phyloP scores from a whole-genome alignment of 2,329 filamentous ascomycete species.

The Penicillium glabrum region DNA sequence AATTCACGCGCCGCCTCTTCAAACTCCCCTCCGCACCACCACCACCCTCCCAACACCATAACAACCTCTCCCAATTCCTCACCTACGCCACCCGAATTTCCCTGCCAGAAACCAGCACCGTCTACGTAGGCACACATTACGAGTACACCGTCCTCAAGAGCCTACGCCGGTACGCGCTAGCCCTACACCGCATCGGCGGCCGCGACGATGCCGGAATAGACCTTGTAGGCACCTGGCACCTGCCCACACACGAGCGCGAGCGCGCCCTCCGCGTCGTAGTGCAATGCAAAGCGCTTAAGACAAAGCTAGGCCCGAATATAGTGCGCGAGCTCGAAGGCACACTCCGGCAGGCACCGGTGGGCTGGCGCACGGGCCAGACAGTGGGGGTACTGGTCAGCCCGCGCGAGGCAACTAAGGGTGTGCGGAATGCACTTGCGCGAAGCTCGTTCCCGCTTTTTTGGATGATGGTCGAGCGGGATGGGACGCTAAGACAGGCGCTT shows the following conservation, averaged over 20 bases:
- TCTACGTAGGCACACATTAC: slow-evolving; percentile 48
- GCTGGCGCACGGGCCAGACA: slow-evolving; percentile 66
- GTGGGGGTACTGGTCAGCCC: slow-evolving; percentile 71
- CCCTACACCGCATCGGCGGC: slow-evolving; percentile 45
- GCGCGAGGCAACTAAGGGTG: slow-evolving; percentile 72
- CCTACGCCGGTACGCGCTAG: slow-evolving; percentile 41
- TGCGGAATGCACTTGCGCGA: slow-evolving; percentile 68
- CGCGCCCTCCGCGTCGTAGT: slow-evolving; percentile 43
- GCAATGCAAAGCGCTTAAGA: slow-evolving; percentile 47
- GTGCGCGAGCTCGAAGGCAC: slow-evolving; percentile 61
- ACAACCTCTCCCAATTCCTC: slow-evolving; percentile 42
- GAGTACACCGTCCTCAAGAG: slow-evolving; percentile 46
- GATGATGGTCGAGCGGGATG: slow-evolving; percentile 44
- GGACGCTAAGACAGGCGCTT: slow-evolving; percentile 41
- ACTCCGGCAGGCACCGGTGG: slow-evolving; percentile 69
- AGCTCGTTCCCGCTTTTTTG: slow-evolving; percentile 71
- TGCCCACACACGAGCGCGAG: slow-evolving; percentile 33
- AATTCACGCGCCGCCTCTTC: slow-evolving; percentile 37
- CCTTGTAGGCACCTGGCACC: slow-evolving; percentile 47
- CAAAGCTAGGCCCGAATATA: slow-evolving; percentile 44
- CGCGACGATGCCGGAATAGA: slow-evolving; percentile 49
- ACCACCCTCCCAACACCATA: slow-evolving; percentile 35
- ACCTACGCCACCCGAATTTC: slow-evolving; percentile 38
- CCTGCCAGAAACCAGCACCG: slow-evolving; percentile 39
- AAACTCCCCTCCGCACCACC: slow-evolving; percentile 36